Base-by-base conservation (phyloP, 73 alveolate genomes). In the Symbiodinium pilosum region DNA sequence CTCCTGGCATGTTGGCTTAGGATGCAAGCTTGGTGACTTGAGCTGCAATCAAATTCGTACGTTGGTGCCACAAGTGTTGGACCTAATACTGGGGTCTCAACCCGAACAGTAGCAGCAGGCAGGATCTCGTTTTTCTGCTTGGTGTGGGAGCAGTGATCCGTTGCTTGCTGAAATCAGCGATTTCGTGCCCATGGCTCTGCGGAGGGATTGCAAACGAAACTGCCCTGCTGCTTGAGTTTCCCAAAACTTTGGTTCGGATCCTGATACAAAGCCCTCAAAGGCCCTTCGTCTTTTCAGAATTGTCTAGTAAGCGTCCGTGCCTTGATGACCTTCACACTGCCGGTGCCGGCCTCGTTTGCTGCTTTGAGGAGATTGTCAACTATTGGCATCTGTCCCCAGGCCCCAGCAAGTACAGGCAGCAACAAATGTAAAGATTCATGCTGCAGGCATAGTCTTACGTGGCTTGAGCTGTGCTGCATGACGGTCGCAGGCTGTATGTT, bases 291-390 rank as follows among this genome's bases (percentile, higher is more conserved):
- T n/a, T 51, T 51, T 16, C 28, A 51, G 68, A 16, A 51, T 51
- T 51, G 68, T 51, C 12, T n/a, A 1, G 73, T 24, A 11, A 54
- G 4, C 73, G 26, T 8, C 28, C 40, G 81, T 32, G 81, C 81
- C 81, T 64, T 64, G 81, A 64, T 64, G 81, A 64, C 81, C 81
- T 64, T 64, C 81, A 64, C 81, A 8, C 39, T 28, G 81, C 81
- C 81, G 7, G 30, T 64, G 81, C 81, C 81, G 81, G 81, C 81
- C 81, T 64, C 81, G 30, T 64, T n/a, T 54, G 26, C 71, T 2
- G 71, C n/a, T n/a, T n/a, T n/a, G n/a, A n/a, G n/a, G n/a, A 47
- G 64, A 47, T 11, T 47, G 24, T 54, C 20, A 26, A 11, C 30
- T 9, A 16, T 5, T 54, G 73, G 32, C 73, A 54, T 54, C 32